phyloP scores from a whole-genome alignment of 2,329 filamentous ascomycete species.

The Fusarium compactum region DNA sequence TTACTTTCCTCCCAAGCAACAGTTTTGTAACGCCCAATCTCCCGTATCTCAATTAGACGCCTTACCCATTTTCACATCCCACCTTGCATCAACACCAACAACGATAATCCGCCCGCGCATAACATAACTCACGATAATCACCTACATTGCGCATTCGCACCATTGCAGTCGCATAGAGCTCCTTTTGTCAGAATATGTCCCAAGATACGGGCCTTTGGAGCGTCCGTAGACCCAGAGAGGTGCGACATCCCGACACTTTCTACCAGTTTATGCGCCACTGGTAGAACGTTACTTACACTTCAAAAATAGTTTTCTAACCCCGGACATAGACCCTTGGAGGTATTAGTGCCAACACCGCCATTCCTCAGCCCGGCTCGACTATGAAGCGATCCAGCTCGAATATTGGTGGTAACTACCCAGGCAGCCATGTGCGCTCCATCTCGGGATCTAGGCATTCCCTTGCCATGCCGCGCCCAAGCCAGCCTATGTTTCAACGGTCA shows the following conservation, averaged over 20 bases:
- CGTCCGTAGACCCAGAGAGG: constrained; percentile 91
- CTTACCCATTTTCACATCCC: constrained; percentile 37
- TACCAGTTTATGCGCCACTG: constrained; percentile 38
- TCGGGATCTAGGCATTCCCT: constrained; percentile 89
- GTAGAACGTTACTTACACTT: not conserved
- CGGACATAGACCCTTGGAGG: constrained; percentile 80
- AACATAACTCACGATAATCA: constrained; percentile 1
- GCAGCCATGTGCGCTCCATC: constrained; percentile 81
- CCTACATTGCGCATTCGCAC: constrained; percentile 23
- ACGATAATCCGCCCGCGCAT: constrained; percentile 10
- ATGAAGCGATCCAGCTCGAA: constrained; percentile 93
- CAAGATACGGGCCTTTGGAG: constrained; percentile 91
- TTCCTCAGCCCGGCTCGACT: constrained; percentile 91
- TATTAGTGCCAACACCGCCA: constrained; percentile 83
- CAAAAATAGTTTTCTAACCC: constrained; percentile 32
- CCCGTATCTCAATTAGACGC: constrained; percentile 30
- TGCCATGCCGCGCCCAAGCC: constrained; percentile 83
- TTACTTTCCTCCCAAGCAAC: constrained; percentile 60
- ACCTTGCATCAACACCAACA: constrained; percentile 35
- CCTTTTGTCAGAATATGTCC: constrained; percentile 70
- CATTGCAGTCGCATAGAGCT: constrained; percentile 34
- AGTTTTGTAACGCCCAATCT: constrained; percentile 38
- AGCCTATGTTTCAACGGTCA: constrained; percentile 86
- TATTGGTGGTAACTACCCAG: constrained; percentile 72
- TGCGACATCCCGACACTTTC: constrained; percentile 52